Base-by-base conservation (phyloP, 495 filamentous ascomycete genomes). In the Trichoderma orchidacearum region DNA sequence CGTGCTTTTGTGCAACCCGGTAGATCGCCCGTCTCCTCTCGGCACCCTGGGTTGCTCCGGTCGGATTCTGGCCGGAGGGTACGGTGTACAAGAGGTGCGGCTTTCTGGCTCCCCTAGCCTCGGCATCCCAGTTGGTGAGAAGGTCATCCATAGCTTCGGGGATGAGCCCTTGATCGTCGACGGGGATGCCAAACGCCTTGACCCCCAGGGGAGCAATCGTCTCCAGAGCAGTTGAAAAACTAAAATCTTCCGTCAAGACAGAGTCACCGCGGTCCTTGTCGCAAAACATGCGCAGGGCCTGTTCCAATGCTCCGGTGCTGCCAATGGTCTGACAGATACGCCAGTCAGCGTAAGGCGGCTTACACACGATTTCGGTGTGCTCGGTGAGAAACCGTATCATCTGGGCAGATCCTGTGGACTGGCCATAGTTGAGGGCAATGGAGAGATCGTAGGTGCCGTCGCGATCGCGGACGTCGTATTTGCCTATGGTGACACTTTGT, bases 1-100 rank as follows among this genome's bases (percentile, higher is more conserved):
- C 89, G 66, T 95, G 87, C 70, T 87, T 86, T 66, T 84, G 82
- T 28, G 82, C 83, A 13, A 95, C 78, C 12, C 70, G 74, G 72
- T 96, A 96, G 30, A 96, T 75, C 28, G 78, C 85, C 51, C 73
- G 67, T 23, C 90, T 72, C 38, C 92, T 80, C 64, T 76, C 65
- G 50, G 64, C 66, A 5, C 81, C 73, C 68, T 89, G 86, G 15
- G 92, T 95, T 36, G 89, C 84, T 5, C 92, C 92, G 0, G 90
- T 95, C 1, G 92, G 92, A 67, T 97, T 97, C 74, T 95, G 90
- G 4, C 92, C 92, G 1, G 85, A 83, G 2, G 87, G 87, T 28
- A 92, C 83, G 0, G 85, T 96, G 69, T 91, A 97, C 6, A 96
- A 63, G 25, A 89, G 70, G 62, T 77, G 76, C 3, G 92, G 92